Evolutionary conservation across 441 rosid species (phyloP).

Genomic region (Raphanus hybrid): DNA sequence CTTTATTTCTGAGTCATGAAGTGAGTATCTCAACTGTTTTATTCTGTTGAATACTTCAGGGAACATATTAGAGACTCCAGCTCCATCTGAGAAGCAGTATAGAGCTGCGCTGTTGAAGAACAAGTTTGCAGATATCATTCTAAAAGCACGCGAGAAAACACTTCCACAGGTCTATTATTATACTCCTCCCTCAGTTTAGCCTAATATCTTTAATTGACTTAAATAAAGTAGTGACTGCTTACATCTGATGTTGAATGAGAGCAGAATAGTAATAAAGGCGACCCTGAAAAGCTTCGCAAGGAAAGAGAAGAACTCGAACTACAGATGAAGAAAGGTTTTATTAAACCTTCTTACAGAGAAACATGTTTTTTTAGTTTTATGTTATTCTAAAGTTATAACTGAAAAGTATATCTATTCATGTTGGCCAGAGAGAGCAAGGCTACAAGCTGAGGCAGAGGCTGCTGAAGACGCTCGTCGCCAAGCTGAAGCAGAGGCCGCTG

Average conservation of each 20-base stretch:
- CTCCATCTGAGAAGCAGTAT: conserved; percentile 63
- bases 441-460: conserved; percentile 75
- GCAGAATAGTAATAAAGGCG: conserved; percentile 58
- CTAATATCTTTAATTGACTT: conserved; percentile 16
- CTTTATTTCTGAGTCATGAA: conserved; percentile 19
- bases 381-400: background rate
- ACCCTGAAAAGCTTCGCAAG: conserved; percentile 66
- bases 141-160: conserved; percentile 75
- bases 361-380: background rate
- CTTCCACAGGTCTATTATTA: conserved; percentile 55
- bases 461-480: conserved; percentile 69
- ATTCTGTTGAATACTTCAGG: conserved; percentile 44
- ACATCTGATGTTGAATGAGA: conserved; percentile 21
- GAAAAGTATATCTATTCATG: conserved; percentile 2
- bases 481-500: conserved; percentile 75
- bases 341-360: background rate
- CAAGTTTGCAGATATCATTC: conserved; percentile 75
- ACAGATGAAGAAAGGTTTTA: conserved; percentile 61
- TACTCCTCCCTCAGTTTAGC: conserved; percentile 1
- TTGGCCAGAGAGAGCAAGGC: conserved; percentile 61
- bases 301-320: conserved; percentile 73
- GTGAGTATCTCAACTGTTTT: conserved; percentile 42
- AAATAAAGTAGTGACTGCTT: background rate
- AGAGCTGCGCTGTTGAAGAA: conserved; percentile 73
- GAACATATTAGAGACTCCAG: conserved; percentile 56